Base-by-base conservation (phyloP, 768 basidiomycete genomes). In the Russula olivacea region DNA sequence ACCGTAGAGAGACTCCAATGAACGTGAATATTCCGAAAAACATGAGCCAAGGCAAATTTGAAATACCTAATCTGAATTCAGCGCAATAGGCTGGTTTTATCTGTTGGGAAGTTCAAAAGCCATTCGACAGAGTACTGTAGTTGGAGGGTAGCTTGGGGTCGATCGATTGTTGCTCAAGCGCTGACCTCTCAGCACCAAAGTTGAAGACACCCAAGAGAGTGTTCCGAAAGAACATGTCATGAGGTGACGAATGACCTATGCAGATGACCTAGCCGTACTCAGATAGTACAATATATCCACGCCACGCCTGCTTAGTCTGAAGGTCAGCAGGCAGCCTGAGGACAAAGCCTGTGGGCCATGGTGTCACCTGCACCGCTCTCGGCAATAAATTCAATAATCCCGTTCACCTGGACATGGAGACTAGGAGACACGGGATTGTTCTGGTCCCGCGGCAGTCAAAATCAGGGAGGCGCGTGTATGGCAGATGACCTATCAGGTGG, bases 401-500 rank as follows among this genome's bases (percentile, higher is more conserved):
- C 36, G 25, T 50, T 59, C 11, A 7, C 17, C 36, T 30, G 21
- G 7, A 21, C 21, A 15, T 40, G 21, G n/a, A n/a, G 14, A 6
- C 15, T 25, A 28, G n/a, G n/a, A 14, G 25, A 49, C 48, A 28
- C 48, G 23, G 23, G 48, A 49, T 17, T 8, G n/a, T 45, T n/a
- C 45, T n/a, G 21, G 59, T 47, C 21, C 32, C 32, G 61, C 49
- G 56, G 50, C 51, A 36, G 61, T 52, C 30, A 25, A 36, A 51
- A 21, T 54, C 43, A 54, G 34, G 50, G 41, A 30, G 45, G 51
- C 50, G 57, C 61, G 50, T 63, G 61, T 28, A 9, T 28, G 51
- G 51, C 61, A 63, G 57, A 63, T 63, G 61, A 63, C 57, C 51
- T 47, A 54, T 63, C 61, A 63, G 61, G 61, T 63, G 57, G 61